Conservation (phyloP, 495 filamentous ascomycete species). For the Geoglossum glabrum region DNA sequence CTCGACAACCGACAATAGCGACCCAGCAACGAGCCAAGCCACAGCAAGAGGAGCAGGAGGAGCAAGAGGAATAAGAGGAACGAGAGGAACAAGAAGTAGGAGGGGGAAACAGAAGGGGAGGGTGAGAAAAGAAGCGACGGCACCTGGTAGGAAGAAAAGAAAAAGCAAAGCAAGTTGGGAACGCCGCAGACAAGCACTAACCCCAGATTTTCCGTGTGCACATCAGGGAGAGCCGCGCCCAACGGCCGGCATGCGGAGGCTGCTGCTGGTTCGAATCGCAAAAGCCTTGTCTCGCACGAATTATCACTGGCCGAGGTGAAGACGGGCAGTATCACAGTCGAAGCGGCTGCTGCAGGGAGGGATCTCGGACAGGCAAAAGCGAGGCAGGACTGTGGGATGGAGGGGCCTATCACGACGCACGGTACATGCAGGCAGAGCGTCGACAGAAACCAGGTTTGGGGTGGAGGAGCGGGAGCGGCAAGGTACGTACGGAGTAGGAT, state of each 20-base stretch:
- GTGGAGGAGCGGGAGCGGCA: no score
- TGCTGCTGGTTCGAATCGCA: background rate
- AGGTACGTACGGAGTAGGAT: no score
- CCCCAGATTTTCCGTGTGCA: conserved; percentile 2
- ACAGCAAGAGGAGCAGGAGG: background rate
- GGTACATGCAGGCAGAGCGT: background rate
- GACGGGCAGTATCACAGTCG: background rate
- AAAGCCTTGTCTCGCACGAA: background rate
- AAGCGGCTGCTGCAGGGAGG: background rate
- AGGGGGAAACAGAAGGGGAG: background rate
- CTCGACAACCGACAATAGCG: background rate
- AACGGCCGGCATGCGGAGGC: background rate
- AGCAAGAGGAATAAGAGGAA: background rate
- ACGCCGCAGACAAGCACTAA: background rate
- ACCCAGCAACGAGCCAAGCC: background rate
- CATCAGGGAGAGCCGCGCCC: conserved; percentile 1
- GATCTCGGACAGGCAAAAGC: background rate
- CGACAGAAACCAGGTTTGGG: no score
- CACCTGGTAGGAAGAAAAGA: background rate
- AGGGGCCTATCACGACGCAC: background rate
- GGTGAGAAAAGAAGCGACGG: background rate
- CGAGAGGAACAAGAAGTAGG: background rate
- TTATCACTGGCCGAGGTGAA: background rate
- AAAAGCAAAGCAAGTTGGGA: background rate
- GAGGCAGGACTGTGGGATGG: background rate